These are phyloP conservation scores for Artomyces pyxidatus DNA, from an alignment of 768 basidiomycete species.

Conservation along the genomic window DNA sequence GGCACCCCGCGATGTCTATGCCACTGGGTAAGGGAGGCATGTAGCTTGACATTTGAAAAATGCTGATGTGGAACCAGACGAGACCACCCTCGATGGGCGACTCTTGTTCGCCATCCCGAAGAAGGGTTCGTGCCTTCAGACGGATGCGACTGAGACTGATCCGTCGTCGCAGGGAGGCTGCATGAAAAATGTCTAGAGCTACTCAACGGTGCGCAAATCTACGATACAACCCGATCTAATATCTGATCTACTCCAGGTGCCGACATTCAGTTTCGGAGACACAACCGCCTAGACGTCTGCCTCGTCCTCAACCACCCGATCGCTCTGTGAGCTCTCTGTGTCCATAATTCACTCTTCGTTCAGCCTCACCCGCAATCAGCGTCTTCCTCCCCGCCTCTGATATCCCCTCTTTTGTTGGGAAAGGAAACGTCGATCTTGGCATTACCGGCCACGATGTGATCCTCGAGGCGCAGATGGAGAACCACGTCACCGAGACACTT, in stretches of 20 bases:
- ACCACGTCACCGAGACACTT: slow-evolving; percentile 68
- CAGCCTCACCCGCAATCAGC: slow-evolving; percentile 31
- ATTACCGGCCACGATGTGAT: slow-evolving; percentile 99
- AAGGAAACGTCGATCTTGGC: slow-evolving; percentile 93
- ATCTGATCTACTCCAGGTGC: slow-evolving; percentile 49
- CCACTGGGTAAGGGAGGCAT: background rate
- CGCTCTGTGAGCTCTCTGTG: slow-evolving; percentile 58
- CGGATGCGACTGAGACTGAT: no score
- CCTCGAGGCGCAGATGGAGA: slow-evolving; percentile 79
- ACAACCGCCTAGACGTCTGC: slow-evolving; percentile 84
- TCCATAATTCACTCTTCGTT: background rate
- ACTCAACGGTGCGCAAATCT: slow-evolving; percentile 51
- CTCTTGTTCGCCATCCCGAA: slow-evolving; percentile 95
- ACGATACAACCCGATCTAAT: background rate
- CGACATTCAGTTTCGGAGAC: slow-evolving; percentile 89
- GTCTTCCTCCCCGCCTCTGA: slow-evolving; percentile 96
- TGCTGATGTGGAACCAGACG: no score
- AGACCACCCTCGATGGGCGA: slow-evolving; percentile 77
- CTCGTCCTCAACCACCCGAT: slow-evolving; percentile 91
- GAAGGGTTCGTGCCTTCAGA: slow-evolving; percentile 57
- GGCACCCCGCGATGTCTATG: background rate
- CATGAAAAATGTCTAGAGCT: slow-evolving; percentile 86
- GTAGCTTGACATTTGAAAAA: no score
- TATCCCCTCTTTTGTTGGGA: slow-evolving; percentile 97
- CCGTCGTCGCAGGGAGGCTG: slow-evolving; percentile 77